Base-by-base conservation (phyloP, 768 basidiomycete species). In the Tylopilus rubrobrunneus region DNA sequence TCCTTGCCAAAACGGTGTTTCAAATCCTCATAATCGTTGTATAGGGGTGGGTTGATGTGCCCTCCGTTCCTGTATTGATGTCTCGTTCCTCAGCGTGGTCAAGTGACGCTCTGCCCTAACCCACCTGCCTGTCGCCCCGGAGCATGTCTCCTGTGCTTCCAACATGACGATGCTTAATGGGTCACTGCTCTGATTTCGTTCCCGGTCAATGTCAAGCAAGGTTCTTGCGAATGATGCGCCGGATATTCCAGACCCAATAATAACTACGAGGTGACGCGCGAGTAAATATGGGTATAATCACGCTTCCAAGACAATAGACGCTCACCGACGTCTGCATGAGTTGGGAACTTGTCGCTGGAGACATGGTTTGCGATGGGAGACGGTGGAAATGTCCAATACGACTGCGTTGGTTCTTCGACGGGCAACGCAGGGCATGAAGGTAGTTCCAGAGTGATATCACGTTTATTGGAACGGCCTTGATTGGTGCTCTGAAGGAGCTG, bases 311-410 rank as follows among this genome's bases (percentile, higher is more conserved):
- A 12, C 11, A 34, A 8, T 41, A 9, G 15, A 4, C 4, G 27
- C 70, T 59, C 51, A 68, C 69, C 81, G 2, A 90, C 69, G 57
- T 91, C 89, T 6, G 80, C 85, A 47, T 83, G 70, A 0, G 62
- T 56, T 7, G 81, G 83, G 7, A 74, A 59, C n/a, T 43, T 55
- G 2, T 63, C 62, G 34, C 56, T 56, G 7, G 60, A 67, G 37
- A 21, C 34, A 25, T 64, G 51, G 2, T 63, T 56, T 3, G 80
- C 70, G 15, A 85, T 75, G 15, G 74, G 63, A 0, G 83, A 75
- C 0, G 73, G 71, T 2, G 86, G 85, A 9, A 75, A 62, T 8
- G 77, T 78, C 88, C 88, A 91, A 62, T 84, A 88, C 1, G 89
- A 76, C 15, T 68, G 63, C 0, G 80, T 80, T 3, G 85, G 79